These are phyloP conservation scores for Filobasidium floriforme DNA, from an alignment of 768 basidiomycete species.

Conservation along the genomic window DNA sequence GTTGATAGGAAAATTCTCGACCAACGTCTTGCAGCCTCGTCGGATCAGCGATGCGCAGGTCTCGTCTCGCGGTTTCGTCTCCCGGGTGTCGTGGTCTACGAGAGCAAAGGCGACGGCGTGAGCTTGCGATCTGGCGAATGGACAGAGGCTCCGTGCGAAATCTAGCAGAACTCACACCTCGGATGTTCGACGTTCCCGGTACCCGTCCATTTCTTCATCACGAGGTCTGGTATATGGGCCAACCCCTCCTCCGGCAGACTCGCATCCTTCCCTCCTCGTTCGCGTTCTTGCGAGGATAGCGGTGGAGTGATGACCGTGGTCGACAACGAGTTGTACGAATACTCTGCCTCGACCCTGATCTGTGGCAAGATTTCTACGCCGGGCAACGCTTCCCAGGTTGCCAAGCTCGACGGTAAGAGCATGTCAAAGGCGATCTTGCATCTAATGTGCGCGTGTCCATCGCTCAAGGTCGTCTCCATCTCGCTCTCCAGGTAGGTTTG, in stretches of 20 bases:
- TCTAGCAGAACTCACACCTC: not conserved
- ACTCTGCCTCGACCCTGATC: constrained; percentile 4
- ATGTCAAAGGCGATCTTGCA: constrained; percentile 12
- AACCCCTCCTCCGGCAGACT: not conserved
- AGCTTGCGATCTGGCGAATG: not conserved
- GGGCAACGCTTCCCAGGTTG: constrained; percentile 14
- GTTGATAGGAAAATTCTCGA: constrained; percentile 12
- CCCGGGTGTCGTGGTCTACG: not conserved
- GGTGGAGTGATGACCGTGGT: constrained; percentile 5
- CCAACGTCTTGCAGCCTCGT: constrained; percentile 1
- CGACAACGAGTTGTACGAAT: constrained; percentile 8
- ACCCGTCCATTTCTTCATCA: not conserved
- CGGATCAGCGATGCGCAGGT: no score
- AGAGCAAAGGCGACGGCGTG: not conserved
- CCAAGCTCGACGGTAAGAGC: constrained; percentile 10
- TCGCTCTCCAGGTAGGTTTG: not conserved
- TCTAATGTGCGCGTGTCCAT: constrained; percentile 2
- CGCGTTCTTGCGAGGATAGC: not conserved
- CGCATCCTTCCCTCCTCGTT: not conserved
- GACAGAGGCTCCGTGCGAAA: not conserved
- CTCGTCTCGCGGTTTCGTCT: no score
- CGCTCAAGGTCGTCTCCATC: constrained; percentile 1
- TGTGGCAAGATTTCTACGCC: constrained; percentile 15
- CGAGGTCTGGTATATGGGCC: not conserved
- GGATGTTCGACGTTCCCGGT: not conserved